Evolutionary conservation across 768 basidiomycete genomes (phyloP).

Genomic region (Naganishia kalamii): DNA sequence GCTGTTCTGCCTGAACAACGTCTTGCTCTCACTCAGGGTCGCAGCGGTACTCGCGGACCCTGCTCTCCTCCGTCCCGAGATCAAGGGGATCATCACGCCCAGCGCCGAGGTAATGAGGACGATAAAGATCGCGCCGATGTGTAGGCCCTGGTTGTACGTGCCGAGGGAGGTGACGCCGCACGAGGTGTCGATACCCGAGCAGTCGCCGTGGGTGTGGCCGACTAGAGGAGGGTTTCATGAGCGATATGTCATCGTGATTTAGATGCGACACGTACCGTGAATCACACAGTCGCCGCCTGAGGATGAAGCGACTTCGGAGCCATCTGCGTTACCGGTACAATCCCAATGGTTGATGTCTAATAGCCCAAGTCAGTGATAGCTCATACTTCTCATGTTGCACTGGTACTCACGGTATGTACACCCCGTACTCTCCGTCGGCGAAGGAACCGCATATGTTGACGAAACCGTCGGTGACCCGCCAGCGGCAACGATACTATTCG

Average conservation of each 20-base stretch:
- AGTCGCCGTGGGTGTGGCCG: slow-evolving; percentile 38
- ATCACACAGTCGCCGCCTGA: slow-evolving; percentile 30
- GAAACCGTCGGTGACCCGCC: slow-evolving; percentile 17
- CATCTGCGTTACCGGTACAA: slow-evolving; percentile 28
- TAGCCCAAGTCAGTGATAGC: background rate
- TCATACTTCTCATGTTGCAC: too few species aligned
- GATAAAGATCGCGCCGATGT: slow-evolving; percentile 39
- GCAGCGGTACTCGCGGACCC: slow-evolving; percentile 1
- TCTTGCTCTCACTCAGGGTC: slow-evolving; percentile 1
- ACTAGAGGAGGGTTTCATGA: too few species aligned
- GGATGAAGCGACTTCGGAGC: slow-evolving; percentile 21
- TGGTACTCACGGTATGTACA: slow-evolving; percentile 33
- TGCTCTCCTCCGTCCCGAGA: slow-evolving; percentile 25
- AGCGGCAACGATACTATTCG: slow-evolving; percentile 17
- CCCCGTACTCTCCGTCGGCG: slow-evolving; percentile 29
- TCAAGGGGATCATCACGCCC: slow-evolving; percentile 35
- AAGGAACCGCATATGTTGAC: slow-evolving; percentile 1
- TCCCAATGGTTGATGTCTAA: slow-evolving; percentile 32
- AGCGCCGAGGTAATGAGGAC: slow-evolving; percentile 34
- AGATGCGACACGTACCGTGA: slow-evolving; percentile 24
- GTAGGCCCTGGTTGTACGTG: slow-evolving; percentile 34
- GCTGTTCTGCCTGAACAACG: slow-evolving; percentile 19
- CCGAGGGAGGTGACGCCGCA: slow-evolving; percentile 2
- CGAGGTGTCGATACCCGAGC: slow-evolving; percentile 30
- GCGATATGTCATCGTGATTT: background rate